These are phyloP conservation scores for Tinospora cordifolia DNA, from an alignment of 164 flowering plant genomes.

Conservation along the genomic window DNA sequence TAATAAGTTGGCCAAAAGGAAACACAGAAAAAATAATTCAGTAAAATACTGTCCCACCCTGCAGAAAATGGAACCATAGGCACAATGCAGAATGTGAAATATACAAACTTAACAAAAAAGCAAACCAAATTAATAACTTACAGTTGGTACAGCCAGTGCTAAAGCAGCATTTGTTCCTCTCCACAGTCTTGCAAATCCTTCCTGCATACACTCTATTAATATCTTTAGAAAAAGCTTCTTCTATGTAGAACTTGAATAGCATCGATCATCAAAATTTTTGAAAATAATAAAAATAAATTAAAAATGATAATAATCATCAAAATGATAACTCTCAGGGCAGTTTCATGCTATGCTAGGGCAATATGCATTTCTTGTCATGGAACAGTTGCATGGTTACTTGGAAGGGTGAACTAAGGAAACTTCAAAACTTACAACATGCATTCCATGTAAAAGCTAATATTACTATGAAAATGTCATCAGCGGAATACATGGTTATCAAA, in stretches of 20 bases:
- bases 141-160: constrained; percentile 90
- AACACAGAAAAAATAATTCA: background rate
- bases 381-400: too few species aligned
- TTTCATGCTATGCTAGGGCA: too few species aligned
- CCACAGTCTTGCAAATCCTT: constrained; percentile 82
- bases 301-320: too few species aligned
- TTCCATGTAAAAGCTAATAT: too few species aligned
- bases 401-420: too few species aligned
- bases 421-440: too few species aligned
- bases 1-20: constrained; percentile 11
- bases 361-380: too few species aligned
- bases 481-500: background rate
- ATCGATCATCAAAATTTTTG: background rate
- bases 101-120: background rate
- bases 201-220: constrained; percentile 42
- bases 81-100: background rate
- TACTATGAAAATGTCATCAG: too few species aligned
- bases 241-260: background rate
- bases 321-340: too few species aligned
- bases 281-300: background rate
- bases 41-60: background rate
- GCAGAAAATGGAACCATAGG: background rate
- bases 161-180: constrained; percentile 95
- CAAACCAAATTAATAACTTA: constrained; percentile 23
- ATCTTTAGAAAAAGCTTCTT: background rate